Evolutionary conservation across 495 filamentous ascomycete species (phyloP), one percentile per base, ranked within the genome.

Genomic region (Mycothermus thermophilus): DNA sequence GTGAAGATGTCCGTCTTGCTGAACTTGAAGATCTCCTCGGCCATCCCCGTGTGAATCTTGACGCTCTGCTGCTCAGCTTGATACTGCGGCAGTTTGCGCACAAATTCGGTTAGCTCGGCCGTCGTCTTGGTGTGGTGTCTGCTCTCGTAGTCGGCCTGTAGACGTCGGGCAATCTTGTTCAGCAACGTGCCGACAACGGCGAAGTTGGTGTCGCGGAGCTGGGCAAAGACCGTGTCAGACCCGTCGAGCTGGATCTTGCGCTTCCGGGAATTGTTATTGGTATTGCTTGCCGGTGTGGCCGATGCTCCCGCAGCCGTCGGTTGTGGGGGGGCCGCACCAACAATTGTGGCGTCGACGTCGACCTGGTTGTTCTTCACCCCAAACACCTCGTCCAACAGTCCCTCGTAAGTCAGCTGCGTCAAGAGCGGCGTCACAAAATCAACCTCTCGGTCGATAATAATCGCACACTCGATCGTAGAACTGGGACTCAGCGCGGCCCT

Each of bases 391-490:
- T 99, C 92, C 32, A 99, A 80, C 19, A 99, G 56, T 1, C 92
- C 92, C 60, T 96, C 87, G 48, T 99, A 99, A 7, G 92, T 99
- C 26, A 99, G 66, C 52, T 96, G 92, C 0, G 90, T 96, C 30
- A 96, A 73, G 9, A 99, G 69, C 2, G 79, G 76, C 14, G 90
- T 93, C 19, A 82, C 81, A 57, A 87, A 83, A 50, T 99, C 92
- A 30, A 93, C 78, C 43, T 93, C 86, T 25, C 92, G 80, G 57
- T 95, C 92, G 23, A 96, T 87, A 42, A 99, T 81, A 46, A 99
- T 86, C 37, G 95, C 60, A 49, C 75, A 87, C 54, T 96, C 88
- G 34, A 83, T 81, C 7, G 75, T 73, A 11, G 77, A 76, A 52
- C 90, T 96, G 31, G 92, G 92, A n/a, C 83, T 77, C 21, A 83